These are phyloP conservation scores for Boechera retrofracta DNA, from an alignment of 345 rosid genomes.

Conservation along the genomic window DNA sequence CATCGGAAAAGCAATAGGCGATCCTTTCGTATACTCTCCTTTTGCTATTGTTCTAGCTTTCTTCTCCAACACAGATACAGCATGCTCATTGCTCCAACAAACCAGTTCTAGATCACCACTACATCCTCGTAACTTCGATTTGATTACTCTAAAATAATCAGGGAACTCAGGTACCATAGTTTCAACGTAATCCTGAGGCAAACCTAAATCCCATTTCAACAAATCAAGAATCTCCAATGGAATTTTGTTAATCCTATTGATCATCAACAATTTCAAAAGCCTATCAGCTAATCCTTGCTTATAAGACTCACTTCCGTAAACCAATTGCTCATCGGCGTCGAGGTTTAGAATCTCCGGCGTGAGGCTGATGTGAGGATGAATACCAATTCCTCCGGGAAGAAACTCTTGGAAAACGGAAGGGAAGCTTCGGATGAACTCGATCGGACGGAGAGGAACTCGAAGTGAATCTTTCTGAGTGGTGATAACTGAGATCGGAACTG, in stretches of 20 bases:
- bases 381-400: conserved; percentile 72
- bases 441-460: conserved; percentile 75
- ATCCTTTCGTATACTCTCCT: conserved; percentile 50
- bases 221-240: conserved; percentile 63
- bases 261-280: conserved; percentile 78
- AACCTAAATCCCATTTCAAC: conserved; percentile 85
- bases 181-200: conserved; percentile 62
- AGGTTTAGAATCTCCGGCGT: conserved; percentile 72
- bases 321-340: conserved; percentile 83
- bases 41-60: conserved; percentile 45
- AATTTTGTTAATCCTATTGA: conserved; percentile 59
- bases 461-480: conserved; percentile 59
- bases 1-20: conserved; percentile 61
- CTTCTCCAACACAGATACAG: conserved; percentile 69
- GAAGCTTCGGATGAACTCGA: conserved; percentile 79
- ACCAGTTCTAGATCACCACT: conserved; percentile 68
- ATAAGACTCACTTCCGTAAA: conserved; percentile 74
- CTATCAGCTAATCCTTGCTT: conserved; percentile 67
- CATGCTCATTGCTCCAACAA: conserved; percentile 75
- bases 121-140: conserved; percentile 26
- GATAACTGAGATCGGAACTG: conserved; percentile 78
- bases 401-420: conserved; percentile 79
- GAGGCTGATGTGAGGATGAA: conserved; percentile 86
- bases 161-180: conserved; percentile 78
- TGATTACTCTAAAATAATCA: conserved; percentile 69